Conservation (phyloP, 495 filamentous ascomycete species). For the Terfezia boudieri region DNA sequence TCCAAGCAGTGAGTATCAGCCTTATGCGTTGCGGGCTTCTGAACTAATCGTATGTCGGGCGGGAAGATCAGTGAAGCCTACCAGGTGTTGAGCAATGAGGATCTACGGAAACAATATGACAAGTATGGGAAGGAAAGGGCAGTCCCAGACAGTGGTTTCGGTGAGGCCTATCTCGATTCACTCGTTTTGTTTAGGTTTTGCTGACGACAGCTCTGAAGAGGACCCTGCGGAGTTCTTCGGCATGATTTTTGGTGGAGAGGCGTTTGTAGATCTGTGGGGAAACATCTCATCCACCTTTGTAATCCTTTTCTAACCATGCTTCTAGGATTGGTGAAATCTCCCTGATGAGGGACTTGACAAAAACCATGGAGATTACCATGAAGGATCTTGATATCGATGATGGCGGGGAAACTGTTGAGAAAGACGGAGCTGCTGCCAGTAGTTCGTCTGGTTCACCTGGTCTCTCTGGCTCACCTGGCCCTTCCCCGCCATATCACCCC, state of each 20-base stretch:
- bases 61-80: conserved; percentile 80
- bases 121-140: conserved; percentile 88
- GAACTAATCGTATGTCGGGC: too few species aligned
- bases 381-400: conserved; percentile 42
- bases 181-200: neutral
- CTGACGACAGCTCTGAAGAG: conserved; percentile 28
- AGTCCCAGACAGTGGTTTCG: conserved; percentile 70
- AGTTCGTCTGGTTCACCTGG: conserved; percentile 12
- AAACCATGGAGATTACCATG: conserved; percentile 79
- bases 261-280: conserved; percentile 52
- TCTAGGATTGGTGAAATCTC: conserved; percentile 60
- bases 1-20: conserved; percentile 44
- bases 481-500: neutral
- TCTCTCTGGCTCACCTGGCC: neutral
- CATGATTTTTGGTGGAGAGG: conserved; percentile 94
- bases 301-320: too few species aligned
- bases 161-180: conserved; percentile 22
- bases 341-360: conserved; percentile 74
- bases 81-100: conserved; percentile 75
- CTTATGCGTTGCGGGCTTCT: neutral
- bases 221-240: conserved; percentile 96
- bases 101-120: conserved; percentile 79
- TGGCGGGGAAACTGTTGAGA: conserved; percentile 31
- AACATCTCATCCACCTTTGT: neutral
- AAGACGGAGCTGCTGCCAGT: conserved; percentile 24